These are phyloP conservation scores for Achlya hypogyna DNA, from an alignment of 352 stramenopile genomes.

Conservation along the genomic window DNA sequence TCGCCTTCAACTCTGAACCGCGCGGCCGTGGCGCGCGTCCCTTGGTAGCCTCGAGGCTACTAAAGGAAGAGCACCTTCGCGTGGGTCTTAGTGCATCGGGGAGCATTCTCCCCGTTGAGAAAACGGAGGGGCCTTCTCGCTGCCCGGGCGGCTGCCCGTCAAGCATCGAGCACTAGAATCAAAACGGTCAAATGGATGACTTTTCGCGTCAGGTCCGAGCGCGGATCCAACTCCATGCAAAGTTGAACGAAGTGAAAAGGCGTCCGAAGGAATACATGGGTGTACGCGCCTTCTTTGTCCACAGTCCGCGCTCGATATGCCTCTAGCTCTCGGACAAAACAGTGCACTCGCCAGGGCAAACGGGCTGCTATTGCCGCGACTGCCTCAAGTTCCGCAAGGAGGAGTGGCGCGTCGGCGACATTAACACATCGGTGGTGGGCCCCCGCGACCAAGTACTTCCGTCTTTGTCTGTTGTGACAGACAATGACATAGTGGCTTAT, in stretches of 20 bases:
- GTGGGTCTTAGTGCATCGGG: too few relatives aligned
- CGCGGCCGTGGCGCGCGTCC: too few relatives aligned
- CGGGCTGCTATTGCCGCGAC: slow-evolving; percentile 65
- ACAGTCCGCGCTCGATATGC: background rate
- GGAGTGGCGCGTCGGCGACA: slow-evolving; percentile 64
- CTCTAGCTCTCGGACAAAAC: slow-evolving; percentile 8
- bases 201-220: slow-evolving; percentile 14
- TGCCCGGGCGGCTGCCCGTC: too few relatives aligned
- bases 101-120: too few relatives aligned
- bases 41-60: background rate
- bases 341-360: slow-evolving; percentile 30
- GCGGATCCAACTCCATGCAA: slow-evolving; percentile 8
- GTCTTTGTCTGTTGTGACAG: background rate
- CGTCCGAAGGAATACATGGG: background rate
- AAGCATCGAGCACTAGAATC: background rate
- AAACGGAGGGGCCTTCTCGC: too few relatives aligned
- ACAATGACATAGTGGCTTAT: slow-evolving; percentile 36
- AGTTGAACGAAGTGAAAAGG: slow-evolving; percentile 11
- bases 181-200: slow-evolving; percentile 16
- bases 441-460: slow-evolving; percentile 36
- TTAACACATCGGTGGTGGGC: slow-evolving; percentile 52
- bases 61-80: background rate
- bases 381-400: slow-evolving; percentile 62
- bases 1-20: background rate
- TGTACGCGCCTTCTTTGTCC: background rate